These are phyloP conservation scores for Sclerotinia subarctica DNA, from an alignment of 2,329 filamentous ascomycete species.

Conservation along the genomic window DNA sequence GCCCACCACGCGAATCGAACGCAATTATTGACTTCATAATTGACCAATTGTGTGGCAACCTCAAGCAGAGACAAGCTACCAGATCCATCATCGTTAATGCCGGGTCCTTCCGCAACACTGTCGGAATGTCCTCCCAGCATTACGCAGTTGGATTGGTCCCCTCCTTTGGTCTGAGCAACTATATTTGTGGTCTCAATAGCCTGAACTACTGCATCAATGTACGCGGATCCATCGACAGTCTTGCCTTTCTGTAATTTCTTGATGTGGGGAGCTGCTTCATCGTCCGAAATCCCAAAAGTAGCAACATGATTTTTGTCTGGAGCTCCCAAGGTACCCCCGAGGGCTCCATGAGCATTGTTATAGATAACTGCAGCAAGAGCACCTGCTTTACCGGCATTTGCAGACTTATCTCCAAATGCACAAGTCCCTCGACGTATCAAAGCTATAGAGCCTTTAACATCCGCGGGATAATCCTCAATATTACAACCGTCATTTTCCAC, in stretches of 20 bases:
- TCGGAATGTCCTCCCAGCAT: slow-evolving; percentile 65
- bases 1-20: slow-evolving; percentile 68
- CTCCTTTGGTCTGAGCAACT: slow-evolving; percentile 57
- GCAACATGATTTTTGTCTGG: slow-evolving; percentile 60
- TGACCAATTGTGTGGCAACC: slow-evolving; percentile 56
- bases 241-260: slow-evolving; percentile 52
- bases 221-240: slow-evolving; percentile 53
- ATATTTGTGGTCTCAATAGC: slow-evolving; percentile 48
- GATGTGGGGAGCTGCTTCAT: slow-evolving; percentile 56
- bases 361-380: slow-evolving; percentile 71
- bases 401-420: slow-evolving; percentile 68
- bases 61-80: slow-evolving; percentile 53
- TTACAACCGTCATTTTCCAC: slow-evolving; percentile 63
- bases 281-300: slow-evolving; percentile 62
- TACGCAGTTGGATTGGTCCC: slow-evolving; percentile 61
- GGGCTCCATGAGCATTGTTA: slow-evolving; percentile 47
- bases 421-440: slow-evolving; percentile 69
- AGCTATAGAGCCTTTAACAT: slow-evolving; percentile 61
- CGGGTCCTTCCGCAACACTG: slow-evolving; percentile 58
- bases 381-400: slow-evolving; percentile 63
- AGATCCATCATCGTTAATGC: slow-evolving; percentile 44
- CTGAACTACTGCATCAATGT: slow-evolving; percentile 56
- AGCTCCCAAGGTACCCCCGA: slow-evolving; percentile 66
- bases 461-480: slow-evolving; percentile 56
- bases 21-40: slow-evolving; percentile 60